phyloP scores from a whole-genome alignment of 345 rosid genomes.

The Eucalyptus curtisii region DNA sequence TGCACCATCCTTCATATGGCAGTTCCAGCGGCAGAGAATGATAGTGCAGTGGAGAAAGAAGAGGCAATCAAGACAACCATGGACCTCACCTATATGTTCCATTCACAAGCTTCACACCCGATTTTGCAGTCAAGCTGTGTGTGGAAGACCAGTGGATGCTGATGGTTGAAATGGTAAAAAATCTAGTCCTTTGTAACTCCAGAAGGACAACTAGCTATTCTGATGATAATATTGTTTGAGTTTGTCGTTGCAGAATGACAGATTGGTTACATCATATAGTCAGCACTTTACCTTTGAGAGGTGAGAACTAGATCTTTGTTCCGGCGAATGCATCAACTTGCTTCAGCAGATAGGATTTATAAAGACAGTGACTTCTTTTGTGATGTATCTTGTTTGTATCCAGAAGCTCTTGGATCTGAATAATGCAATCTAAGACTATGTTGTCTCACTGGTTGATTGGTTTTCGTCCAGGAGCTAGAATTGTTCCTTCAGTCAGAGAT shows the following conservation, averaged over 20 bases:
- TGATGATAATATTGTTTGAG: not conserved
- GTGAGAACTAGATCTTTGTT: not conserved
- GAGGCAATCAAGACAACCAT: not conserved
- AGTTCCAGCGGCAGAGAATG: not conserved
- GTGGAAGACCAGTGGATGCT: not conserved
- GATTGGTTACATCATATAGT: not conserved
- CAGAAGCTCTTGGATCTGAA: too few relatives aligned
- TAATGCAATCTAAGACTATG: too few relatives aligned
- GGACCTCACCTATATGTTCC: not conserved
- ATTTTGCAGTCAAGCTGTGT: not conserved
- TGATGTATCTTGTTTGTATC: too few relatives aligned
- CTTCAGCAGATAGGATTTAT: too few relatives aligned
- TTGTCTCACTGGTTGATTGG: too few relatives aligned
- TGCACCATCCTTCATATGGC: not conserved
- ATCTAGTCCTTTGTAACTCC: too few relatives aligned
- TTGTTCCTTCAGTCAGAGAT: too few relatives aligned
- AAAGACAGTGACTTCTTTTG: too few relatives aligned
- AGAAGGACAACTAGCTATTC: not conserved
- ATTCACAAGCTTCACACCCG: not conserved
- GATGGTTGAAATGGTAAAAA: too few relatives aligned
- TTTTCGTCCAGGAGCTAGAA: too few relatives aligned
- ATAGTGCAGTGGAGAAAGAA: not conserved
- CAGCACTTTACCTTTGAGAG: accelerated
- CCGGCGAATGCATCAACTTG: accelerated
- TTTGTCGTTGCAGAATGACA: not conserved